Conservation (phyloP, 768 basidiomycete genomes). For the Leccinum boreale region DNA sequence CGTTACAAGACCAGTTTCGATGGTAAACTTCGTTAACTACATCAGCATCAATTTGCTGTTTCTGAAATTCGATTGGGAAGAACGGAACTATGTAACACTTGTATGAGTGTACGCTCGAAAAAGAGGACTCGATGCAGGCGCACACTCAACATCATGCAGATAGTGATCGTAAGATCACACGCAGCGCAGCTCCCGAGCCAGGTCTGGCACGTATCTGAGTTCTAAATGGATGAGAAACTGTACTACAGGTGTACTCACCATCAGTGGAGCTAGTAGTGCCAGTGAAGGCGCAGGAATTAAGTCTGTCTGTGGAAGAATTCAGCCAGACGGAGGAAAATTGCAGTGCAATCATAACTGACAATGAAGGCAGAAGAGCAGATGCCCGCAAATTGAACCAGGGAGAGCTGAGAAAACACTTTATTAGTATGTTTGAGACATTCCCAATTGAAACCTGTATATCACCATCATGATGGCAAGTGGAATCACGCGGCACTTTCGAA, state of each 20-base stretch:
- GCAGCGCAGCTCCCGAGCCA: not conserved
- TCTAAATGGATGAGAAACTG: not conserved
- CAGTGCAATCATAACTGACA: too few species aligned
- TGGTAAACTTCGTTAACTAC: slow-evolving; percentile 19
- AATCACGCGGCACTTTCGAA: slow-evolving; percentile 2
- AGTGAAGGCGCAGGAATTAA: not conserved
- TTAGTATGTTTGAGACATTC: too few species aligned
- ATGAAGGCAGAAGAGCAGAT: too few species aligned
- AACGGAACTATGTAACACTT: slow-evolving; percentile 9
- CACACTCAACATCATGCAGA: not conserved
- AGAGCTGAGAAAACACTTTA: too few species aligned
- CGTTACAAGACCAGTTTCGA: slow-evolving; percentile 25
- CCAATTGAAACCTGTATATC: too few species aligned
- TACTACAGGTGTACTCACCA: not conserved
- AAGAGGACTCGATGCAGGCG: not conserved
- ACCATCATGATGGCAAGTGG: not conserved
- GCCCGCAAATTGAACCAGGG: too few species aligned
- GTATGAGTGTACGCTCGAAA: not conserved
- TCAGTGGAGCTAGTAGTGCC: not conserved
- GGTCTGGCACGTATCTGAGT: not conserved
- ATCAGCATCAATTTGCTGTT: not conserved
- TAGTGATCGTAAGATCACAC: not conserved
- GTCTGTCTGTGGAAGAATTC: too few species aligned
- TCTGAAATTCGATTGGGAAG: slow-evolving; percentile 4
- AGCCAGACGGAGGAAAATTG: too few species aligned